These are phyloP conservation scores for Fusarium sp. DNA, from an alignment of 2,329 filamentous ascomycete species.

Conservation along the genomic window DNA sequence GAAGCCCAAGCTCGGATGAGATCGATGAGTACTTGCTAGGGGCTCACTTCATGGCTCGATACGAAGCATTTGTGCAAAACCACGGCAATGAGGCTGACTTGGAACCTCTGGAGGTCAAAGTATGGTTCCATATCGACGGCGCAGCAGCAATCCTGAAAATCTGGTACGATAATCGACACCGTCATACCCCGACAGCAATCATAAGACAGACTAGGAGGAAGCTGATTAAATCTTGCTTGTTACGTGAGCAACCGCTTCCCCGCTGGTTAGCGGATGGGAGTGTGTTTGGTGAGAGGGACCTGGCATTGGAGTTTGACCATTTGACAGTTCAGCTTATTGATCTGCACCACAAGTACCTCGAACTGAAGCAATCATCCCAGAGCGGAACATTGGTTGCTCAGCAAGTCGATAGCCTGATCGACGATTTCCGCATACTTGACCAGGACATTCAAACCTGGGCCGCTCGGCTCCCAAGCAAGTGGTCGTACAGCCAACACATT, in stretches of 20 bases:
- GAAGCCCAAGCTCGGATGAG: background rate
- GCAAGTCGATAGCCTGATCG: background rate
- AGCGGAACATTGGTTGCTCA: background rate
- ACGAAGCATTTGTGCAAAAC: background rate
- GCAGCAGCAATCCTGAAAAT: background rate
- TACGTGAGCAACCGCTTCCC: background rate
- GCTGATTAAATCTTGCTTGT: background rate
- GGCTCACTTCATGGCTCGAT: background rate
- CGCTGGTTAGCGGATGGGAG: background rate
- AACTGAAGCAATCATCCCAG: background rate
- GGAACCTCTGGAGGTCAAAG: background rate
- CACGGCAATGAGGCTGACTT: background rate
- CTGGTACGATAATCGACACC: background rate
- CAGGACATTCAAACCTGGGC: background rate
- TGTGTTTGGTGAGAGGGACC: background rate
- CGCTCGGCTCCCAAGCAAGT: background rate
- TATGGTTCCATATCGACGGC: background rate
- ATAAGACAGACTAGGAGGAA: background rate
- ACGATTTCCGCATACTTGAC: background rate
- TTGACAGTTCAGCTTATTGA: background rate
- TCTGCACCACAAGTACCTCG: background rate
- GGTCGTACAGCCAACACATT: background rate
- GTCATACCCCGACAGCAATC: background rate
- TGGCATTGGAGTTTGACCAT: background rate
- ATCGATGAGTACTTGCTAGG: background rate